Evolutionary conservation across 192 early-diverging fungal species (phyloP).

Genomic region (Spinellus fusiger): DNA sequence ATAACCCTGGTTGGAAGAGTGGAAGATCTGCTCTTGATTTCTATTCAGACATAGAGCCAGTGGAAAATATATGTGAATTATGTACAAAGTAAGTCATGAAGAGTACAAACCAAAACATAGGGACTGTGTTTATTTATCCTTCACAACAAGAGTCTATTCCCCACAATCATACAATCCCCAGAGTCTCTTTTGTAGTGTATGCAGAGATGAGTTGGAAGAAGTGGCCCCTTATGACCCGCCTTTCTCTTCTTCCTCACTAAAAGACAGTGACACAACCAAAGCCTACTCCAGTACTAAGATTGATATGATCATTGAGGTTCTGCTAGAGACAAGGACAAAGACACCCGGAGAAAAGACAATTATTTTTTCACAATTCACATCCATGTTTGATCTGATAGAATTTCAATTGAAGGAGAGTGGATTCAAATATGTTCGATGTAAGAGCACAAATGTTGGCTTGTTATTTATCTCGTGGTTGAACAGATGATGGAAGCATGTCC

Average conservation of each 20-base stretch:
- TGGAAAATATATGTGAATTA: conserved; percentile 26
- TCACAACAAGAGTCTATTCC: no score
- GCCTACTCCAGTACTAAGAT: conserved; percentile 29
- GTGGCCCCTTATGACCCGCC: no score
- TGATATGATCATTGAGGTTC: conserved; percentile 38
- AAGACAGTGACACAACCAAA: neutral
- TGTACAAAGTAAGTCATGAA: conserved; percentile 15
- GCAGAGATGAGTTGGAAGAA: no score
- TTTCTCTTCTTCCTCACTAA: no score
- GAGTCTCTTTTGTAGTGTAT: no score
- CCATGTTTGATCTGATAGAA: conserved; percentile 46
- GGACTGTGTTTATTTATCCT: no score
- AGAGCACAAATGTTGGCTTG: neutral
- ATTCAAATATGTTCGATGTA: neutral
- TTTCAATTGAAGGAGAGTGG: neutral
- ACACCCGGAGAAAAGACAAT: conserved; percentile 52
- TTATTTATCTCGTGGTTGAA: neutral
- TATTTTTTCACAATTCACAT: conserved; percentile 54
- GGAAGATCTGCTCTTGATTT: no score
- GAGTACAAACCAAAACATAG: neutral
- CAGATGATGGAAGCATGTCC: conserved; percentile 33
- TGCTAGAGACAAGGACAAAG: conserved; percentile 35
- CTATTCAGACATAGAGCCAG: no score
- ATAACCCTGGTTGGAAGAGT: no score
- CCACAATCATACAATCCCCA: no score